Base-by-base conservation (phyloP, 2,329 filamentous ascomycete species). In the Calonectria pauciramosa region DNA sequence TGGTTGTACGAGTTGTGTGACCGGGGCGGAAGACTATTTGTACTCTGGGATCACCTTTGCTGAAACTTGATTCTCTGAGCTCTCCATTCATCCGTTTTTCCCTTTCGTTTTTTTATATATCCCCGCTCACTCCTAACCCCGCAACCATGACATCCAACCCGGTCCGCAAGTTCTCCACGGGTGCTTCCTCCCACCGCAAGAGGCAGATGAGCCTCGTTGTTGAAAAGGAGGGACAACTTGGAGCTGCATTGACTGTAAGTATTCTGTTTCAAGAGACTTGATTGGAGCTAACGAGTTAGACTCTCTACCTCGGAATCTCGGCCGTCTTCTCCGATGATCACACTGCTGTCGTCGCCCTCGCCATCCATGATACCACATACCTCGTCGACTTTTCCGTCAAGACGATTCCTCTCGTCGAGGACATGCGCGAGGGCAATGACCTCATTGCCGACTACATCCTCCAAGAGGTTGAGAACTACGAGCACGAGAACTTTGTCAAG, bases 361-460 rank as follows among this genome's bases (percentile, higher is more conserved):
- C 93, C 5, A 90, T 94, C 75, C 94, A 95, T 76, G 94, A 96
- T 81, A 91, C 91, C 8, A 93, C 93, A 5, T 96, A 96, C 82
- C 91, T 94, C 28, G 87, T 95, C 56, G 94, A 96, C 82, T 96
- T 94, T 80, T 90, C 90, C 7, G 89, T 94, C 77, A 89, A 91
- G 77, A 86, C 89, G n/a, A 86, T 94, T 59, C 81, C 86, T 26
- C 82, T 89, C 14, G 84, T 86, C 11, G 84, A 87, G 56, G 81
- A 84, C 26, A 80, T 86, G 68, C 82, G 83, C 30, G 82, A 83
- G 67, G 83, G 84, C 41, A 82, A 87, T 23, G 87, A 90, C 70
- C 83, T 86, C 69, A 88, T 94, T 41, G 89, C 90, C 23, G 89
- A 94, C 69, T 90, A 91, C 76, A 86, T 96, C 56, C 85, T 95